Conservation (phyloP, 2,329 filamentous ascomycete genomes). For the Gaeumannomyces sp. region DNA sequence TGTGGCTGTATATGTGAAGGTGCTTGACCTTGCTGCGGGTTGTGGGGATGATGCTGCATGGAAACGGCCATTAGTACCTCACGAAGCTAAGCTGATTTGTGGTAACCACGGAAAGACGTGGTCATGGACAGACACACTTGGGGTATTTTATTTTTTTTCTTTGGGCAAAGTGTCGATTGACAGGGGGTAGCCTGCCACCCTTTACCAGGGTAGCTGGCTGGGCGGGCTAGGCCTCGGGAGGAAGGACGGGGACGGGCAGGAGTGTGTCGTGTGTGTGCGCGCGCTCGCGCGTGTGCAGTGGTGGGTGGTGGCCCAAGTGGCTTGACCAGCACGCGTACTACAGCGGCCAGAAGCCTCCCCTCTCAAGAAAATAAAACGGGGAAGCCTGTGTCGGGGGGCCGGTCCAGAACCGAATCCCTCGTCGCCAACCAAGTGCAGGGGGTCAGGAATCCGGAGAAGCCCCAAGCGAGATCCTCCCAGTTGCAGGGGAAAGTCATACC, state of each 20-base stretch:
- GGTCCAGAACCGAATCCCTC: background rate
- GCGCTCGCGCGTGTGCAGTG: conserved; percentile 15
- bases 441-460: background rate
- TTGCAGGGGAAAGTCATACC: background rate
- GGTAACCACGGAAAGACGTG: conserved; percentile 6
- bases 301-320: conserved; percentile 12
- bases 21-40: conserved; percentile 66
- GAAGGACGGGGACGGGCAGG: background rate
- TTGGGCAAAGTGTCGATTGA: conserved; percentile 22
- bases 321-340: background rate
- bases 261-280: background rate
- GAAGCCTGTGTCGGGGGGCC: background rate
- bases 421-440: background rate
- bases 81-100: conserved; percentile 9
- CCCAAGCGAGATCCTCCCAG: background rate
- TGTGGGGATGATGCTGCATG: conserved; percentile 72
- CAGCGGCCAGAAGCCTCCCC: background rate
- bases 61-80: conserved; percentile 51
- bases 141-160: conserved; percentile 42
- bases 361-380: background rate
- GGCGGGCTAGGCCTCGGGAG: conserved; percentile 33
- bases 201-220: conserved; percentile 44
- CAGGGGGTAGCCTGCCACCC: conserved; percentile 14
- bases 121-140: conserved; percentile 36
- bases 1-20: conserved; percentile 62